These are phyloP conservation scores for Tricholoma sp. DNA, from an alignment of 768 basidiomycete genomes.

Conservation along the genomic window DNA sequence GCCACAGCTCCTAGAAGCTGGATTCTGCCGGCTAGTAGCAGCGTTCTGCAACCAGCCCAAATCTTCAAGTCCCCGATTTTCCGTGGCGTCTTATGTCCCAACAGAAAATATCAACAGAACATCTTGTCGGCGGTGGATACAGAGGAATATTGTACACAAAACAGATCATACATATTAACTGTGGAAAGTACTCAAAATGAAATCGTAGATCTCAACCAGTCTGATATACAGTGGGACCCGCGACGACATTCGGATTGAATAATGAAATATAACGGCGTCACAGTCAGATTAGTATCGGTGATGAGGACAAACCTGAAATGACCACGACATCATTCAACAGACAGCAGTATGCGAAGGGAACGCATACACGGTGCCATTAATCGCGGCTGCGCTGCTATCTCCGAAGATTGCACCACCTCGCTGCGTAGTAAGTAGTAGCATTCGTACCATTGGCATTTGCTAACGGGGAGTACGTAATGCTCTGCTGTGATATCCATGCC, in stretches of 20 bases:
- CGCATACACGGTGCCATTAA: constrained; percentile 48
- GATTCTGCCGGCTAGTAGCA: too few relatives aligned
- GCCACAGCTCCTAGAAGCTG: too few relatives aligned
- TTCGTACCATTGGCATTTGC: constrained; percentile 33
- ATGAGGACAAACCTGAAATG: constrained; percentile 41
- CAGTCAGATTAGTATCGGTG: constrained; percentile 37
- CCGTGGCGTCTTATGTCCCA: too few relatives aligned
- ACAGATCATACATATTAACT: too few relatives aligned
- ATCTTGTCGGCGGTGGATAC: neutral
- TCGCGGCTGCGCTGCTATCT: constrained; percentile 29
- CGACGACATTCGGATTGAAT: constrained; percentile 50
- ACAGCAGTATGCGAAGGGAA: neutral
- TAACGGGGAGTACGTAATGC: constrained; percentile 53
- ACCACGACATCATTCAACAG: neutral
- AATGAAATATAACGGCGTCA: constrained; percentile 50
- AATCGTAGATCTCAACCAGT: neutral
- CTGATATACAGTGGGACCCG: constrained; percentile 45
- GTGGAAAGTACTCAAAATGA: neutral
- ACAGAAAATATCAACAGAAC: too few relatives aligned
- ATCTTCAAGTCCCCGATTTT: too few relatives aligned
- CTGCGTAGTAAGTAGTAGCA: constrained; percentile 44
- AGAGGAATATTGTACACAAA: neutral
- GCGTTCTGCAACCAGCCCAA: too few relatives aligned
- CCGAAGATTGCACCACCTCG: constrained; percentile 45
- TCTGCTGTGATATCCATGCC: constrained; percentile 58